Base-by-base conservation (phyloP, 179 eudicot species). In the Beta corolliflora region DNA sequence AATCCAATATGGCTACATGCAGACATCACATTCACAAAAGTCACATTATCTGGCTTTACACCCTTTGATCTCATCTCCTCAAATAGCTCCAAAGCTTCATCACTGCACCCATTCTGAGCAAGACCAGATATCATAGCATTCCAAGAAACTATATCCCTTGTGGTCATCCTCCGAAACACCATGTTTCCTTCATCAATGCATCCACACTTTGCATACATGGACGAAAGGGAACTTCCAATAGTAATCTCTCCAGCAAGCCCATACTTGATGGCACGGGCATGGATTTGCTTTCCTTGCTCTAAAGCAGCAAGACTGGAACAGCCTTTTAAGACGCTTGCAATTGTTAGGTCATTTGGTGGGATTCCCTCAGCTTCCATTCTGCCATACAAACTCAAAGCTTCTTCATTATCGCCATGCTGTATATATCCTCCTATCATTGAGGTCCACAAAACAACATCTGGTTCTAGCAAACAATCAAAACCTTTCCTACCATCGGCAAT, bases 41-140 rank as follows among this genome's bases (percentile, higher is more conserved):
- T 92, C 36, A 93, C 91, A 85, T 89, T 84, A 86, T 93, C 93
- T 10, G 98, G 98, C 64, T 80, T 88, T 14, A 91, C 84, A n/a
- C 84, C 83, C 60, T 73, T 80, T 7, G 73, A 69, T 77, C 71
- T 79, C 98, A 93, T 91, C 82, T 90, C 90, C 67, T 93, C 89
- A 77, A 93, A 93, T 80, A 93, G 86, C 48, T 81, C 81, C 64
- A 91, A 61, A 15, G 98, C 94, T 75, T 80, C 80, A 16, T 79
- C 88, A 19, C 91, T 89, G 60, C 90, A 75, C 55, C 97, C 97
- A 69, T 92, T 93, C 80, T 93, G 98, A 71, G 97, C 84, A 73
- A 90, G 91, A 58, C 98, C 98, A 0, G 97, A 93, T 73, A 93
- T 92, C 97, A 93, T 93, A 54, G 89, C 87, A 16, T 93, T 92